Conservation (phyloP, 1,284 basidiomycete species). For the Trametes polyzona region DNA sequence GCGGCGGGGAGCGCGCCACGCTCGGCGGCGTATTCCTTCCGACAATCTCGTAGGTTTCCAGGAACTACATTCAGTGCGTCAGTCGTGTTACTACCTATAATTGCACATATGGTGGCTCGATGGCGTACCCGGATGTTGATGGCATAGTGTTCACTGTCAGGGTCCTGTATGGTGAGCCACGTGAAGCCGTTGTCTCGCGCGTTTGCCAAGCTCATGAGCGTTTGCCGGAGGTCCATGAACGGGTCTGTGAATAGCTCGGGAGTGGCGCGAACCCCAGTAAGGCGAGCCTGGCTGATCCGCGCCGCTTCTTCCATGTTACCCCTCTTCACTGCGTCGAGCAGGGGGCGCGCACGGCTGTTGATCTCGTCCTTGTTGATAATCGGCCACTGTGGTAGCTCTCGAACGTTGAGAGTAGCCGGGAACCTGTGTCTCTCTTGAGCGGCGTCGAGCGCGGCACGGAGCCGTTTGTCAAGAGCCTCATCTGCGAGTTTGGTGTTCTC, state of each 20-base stretch:
- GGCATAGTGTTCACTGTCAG: conserved; percentile 26
- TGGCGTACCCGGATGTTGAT: conserved; percentile 39
- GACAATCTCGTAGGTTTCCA: conserved; percentile 38
- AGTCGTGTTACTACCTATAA: background rate
- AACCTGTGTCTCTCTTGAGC: conserved; percentile 25
- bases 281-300: background rate
- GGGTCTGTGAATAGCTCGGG: conserved; percentile 32
- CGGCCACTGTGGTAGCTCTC: conserved; percentile 22
- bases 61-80: background rate
- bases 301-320: conserved; percentile 23
- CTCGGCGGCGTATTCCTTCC: too few relatives aligned
- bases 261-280: background rate
- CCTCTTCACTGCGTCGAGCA: conserved; percentile 11
- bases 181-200: conserved; percentile 31
- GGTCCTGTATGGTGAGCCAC: conserved; percentile 35
- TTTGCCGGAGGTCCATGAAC: conserved; percentile 42
- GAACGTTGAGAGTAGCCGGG: conserved; percentile 17
- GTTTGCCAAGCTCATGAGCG: conserved; percentile 36
- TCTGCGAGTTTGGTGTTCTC: conserved; percentile 32
- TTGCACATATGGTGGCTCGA: background rate
- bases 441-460: conserved; percentile 32
- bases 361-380: conserved; percentile 6
- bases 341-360: conserved; percentile 21
- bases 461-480: conserved; percentile 32
- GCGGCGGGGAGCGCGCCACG: too few relatives aligned